phyloP scores from a whole-genome alignment of 441 rosid species.

The Pelargonium hybrid region DNA sequence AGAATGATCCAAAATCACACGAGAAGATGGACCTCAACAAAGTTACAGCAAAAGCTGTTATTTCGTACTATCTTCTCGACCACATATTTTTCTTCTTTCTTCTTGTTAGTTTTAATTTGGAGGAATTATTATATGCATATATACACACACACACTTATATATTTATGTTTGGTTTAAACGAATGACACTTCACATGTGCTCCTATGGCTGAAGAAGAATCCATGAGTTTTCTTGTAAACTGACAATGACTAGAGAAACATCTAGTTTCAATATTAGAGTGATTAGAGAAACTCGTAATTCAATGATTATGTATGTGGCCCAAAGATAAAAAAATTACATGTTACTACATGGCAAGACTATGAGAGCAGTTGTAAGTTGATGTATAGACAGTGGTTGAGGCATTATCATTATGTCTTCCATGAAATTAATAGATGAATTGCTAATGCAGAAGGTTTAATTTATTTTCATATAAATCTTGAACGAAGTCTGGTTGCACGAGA shows the following conservation, averaged over 20 bases:
- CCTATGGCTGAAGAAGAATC: too few relatives aligned
- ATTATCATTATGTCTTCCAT: too few relatives aligned
- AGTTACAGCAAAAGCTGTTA: constrained; percentile 56
- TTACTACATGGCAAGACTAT: too few relatives aligned
- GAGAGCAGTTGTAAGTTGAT: too few relatives aligned
- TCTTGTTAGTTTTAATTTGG: not conserved
- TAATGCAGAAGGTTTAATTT: too few relatives aligned
- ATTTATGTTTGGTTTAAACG: too few relatives aligned
- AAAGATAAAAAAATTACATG: too few relatives aligned
- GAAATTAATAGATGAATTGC: too few relatives aligned
- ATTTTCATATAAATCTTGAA: not conserved
- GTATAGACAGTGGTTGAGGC: too few relatives aligned
- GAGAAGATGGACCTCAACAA: constrained; percentile 55
- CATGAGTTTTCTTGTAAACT: too few relatives aligned
- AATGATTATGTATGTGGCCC: not conserved
- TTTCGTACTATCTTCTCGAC: constrained; percentile 33
- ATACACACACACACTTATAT: too few relatives aligned
- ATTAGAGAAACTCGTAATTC: not conserved
- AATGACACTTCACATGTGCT: too few relatives aligned
- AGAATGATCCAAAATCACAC: constrained; percentile 61
- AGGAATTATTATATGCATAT: not conserved
- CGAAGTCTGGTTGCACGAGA: not conserved
- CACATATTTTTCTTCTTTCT: not conserved
- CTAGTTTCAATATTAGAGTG: not conserved
- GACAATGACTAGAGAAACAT: not conserved